These are phyloP conservation scores for Solanum lycopersicoides DNA, from an alignment of 257 asterid genomes.

Conservation along the genomic window DNA sequence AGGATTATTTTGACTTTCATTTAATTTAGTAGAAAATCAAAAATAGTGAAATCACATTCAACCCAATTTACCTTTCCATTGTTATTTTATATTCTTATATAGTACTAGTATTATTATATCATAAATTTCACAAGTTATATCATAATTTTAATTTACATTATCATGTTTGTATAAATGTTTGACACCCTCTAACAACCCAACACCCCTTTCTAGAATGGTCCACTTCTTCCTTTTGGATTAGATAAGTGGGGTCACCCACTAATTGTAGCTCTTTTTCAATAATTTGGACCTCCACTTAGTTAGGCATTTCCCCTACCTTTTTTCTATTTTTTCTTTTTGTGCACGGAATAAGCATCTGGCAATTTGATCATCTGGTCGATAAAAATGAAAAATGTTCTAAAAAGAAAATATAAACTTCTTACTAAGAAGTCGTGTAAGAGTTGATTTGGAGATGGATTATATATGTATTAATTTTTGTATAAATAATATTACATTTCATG, in stretches of 20 bases:
- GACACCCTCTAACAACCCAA: background rate
- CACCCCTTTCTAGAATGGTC: background rate
- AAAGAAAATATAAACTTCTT: background rate
- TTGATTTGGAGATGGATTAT: background rate
- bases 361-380: accelerated
- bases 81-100: too few relatives aligned
- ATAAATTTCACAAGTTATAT: too few relatives aligned
- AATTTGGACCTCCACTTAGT: background rate
- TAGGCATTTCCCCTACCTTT: background rate
- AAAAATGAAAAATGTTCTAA: too few relatives aligned
- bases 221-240: background rate
- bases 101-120: too few relatives aligned
- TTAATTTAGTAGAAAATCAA: background rate
- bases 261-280: background rate
- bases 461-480: background rate
- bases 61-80: background rate
- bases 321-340: background rate
- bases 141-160: background rate
- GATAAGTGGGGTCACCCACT: background rate
- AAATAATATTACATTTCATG: too few relatives aligned
- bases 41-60: background rate
- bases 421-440: background rate
- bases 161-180: too few relatives aligned
- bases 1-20: background rate
- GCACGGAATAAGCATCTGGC: background rate